Base-by-base conservation (phyloP, 768 basidiomycete species). In the Pleurotus citrinopileatus region DNA sequence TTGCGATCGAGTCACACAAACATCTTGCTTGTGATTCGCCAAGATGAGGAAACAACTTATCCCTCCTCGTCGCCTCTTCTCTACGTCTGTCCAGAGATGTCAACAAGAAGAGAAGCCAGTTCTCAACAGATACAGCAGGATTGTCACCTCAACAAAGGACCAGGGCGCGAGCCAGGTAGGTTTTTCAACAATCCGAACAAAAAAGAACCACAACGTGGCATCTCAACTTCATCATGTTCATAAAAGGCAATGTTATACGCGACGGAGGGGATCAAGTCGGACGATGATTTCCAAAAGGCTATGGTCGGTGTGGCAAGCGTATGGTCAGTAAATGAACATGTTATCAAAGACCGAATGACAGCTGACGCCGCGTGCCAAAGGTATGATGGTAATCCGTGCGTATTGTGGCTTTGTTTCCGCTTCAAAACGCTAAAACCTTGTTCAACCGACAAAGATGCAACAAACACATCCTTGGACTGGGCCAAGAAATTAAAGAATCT, bases 301-400 rank as follows among this genome's bases (percentile, higher is more conserved):
- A 98, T 98, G 95, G 91, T 99, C 53, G 97, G 97, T 46, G 85
- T 99, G 23, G 97, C 86, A 8, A 96, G 94, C 60, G 89, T 99
- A 29, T 99, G 97, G 97, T 94, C 65, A 67, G 87, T 73, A 37
- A 19, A 20, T 52, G 42, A 42, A 13, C 46, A 29, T 19, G 34
- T 42, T 37, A 27, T 15, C 23, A 32, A 40, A 29, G 17, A 26
- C 10, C 53, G 62, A 57, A 54, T 53, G 52, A 54, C 47, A 38
- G 57, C 64, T 58, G 20, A 51, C 29, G n/a, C 23, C 46, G 55
- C 52, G 20, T 55, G 19, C 42, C 57, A 48, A 56, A 98, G 95
- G 95, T 98, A 98, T 64, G 96, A 99, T 68, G 96, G 96, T 37
- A 98, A 97, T 70, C 97, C 97, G 91, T 98, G 69, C 76, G 92